Percentiles rank a stretch among this genome's conserved stretches.
Conservation (phyloP, 371 early-diverging fungal genomes). For the Lichtheimia ramosa region DNA sequence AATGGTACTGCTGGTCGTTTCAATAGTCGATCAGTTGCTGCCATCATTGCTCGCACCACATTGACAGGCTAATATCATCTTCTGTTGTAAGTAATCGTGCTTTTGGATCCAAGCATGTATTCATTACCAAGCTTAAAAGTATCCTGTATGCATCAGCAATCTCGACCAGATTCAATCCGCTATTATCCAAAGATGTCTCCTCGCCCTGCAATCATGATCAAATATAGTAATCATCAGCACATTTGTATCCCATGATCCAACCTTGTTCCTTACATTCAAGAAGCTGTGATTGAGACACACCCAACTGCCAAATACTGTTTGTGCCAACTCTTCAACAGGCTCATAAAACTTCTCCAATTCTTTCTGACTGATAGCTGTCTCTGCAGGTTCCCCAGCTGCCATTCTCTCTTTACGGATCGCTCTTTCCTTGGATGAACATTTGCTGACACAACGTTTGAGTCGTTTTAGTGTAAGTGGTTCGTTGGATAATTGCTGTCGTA, state of each 20-base stretch:
- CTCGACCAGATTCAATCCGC: slow-evolving; percentile 69
- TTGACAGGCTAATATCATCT: slow-evolving; percentile 49
- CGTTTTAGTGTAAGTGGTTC: slow-evolving; percentile 55
- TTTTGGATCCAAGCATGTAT: slow-evolving; percentile 18
- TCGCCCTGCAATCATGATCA: slow-evolving; percentile 36
- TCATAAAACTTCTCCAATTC: slow-evolving; percentile 41
- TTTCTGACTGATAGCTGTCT: slow-evolving; percentile 9
- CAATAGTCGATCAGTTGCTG: slow-evolving; percentile 71
- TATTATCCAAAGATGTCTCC: slow-evolving; percentile 55
- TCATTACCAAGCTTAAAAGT: slow-evolving; percentile 63
- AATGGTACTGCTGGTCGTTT: slow-evolving; percentile 76
- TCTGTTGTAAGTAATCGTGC: background rate
- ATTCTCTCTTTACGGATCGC: slow-evolving; percentile 17
- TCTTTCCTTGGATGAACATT: slow-evolving; percentile 35
- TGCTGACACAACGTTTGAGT: slow-evolving; percentile 39
- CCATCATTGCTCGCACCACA: slow-evolving; percentile 76
- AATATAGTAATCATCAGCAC: background rate
- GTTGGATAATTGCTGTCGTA: slow-evolving; percentile 22
- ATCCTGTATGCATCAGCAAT: slow-evolving; percentile 71
- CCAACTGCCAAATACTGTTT: slow-evolving; percentile 67
- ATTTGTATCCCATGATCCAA: background rate
- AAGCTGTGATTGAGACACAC: slow-evolving; percentile 76
- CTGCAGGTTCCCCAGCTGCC: slow-evolving; percentile 11
- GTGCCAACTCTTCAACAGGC: slow-evolving; percentile 56
- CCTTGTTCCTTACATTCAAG: slow-evolving; percentile 48